Conservation (phyloP, 129 eudicot species). For the Centella asiatica region DNA sequence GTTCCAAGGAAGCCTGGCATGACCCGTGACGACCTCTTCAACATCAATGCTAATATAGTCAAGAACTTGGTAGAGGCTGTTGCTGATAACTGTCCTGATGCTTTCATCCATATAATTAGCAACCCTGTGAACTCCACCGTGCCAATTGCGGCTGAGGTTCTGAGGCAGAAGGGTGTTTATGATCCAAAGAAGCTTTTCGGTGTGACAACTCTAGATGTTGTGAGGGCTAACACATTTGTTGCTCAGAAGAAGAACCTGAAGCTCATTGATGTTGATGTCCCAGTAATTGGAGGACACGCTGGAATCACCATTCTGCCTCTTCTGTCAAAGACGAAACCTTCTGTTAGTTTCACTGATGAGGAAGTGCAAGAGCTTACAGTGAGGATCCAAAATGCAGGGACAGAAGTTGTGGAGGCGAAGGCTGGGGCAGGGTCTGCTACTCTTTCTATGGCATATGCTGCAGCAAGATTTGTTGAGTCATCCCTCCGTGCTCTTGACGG, state of each 20-base stretch:
- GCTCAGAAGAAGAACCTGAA: constrained; percentile 68
- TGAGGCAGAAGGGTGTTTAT: constrained; percentile 68
- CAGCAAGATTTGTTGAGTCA: constrained; percentile 83
- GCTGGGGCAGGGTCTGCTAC: constrained; percentile 94
- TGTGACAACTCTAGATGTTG: constrained; percentile 83
- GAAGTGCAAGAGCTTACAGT: constrained; percentile 72
- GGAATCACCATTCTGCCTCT: constrained; percentile 77
- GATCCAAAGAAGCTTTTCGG: constrained; percentile 82
- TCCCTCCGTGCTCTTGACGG: constrained; percentile 84
- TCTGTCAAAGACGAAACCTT: constrained; percentile 66
- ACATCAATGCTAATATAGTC: constrained; percentile 68
- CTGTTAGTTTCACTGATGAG: constrained; percentile 47
- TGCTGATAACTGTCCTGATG: constrained; percentile 78
- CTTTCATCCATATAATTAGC: constrained; percentile 73
- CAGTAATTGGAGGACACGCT: constrained; percentile 82
- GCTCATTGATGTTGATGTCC: constrained; percentile 78
- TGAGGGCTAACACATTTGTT: constrained; percentile 76
- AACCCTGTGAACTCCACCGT: constrained; percentile 86
- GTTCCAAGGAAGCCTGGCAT: constrained; percentile 85
- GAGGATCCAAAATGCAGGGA: constrained; percentile 83
- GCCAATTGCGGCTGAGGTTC: constrained; percentile 74
- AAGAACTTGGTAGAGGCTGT: constrained; percentile 70
- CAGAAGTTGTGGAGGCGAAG: constrained; percentile 84
- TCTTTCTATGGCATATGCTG: constrained; percentile 87
- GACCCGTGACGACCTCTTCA: constrained; percentile 90